Base-by-base conservation (phyloP, 2,329 filamentous ascomycete species). In the Graphiopsis chlorocephala region DNA sequence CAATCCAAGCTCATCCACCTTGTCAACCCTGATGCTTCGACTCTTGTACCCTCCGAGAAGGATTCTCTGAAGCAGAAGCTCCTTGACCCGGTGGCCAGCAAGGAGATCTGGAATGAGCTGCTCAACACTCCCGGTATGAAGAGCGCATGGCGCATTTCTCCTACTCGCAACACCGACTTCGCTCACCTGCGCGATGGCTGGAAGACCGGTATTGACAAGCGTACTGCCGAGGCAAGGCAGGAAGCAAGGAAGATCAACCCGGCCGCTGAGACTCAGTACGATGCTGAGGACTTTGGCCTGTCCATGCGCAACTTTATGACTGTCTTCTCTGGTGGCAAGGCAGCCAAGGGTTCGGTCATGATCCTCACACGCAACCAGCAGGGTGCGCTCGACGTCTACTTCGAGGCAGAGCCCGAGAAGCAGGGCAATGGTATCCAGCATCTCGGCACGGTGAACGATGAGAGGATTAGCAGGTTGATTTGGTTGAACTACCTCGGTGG, bases 141-240 rank as follows among this genome's bases (percentile, higher is more conserved):
- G 63, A 94, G 88, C 28, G 86, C 89, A 0, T 88, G 96, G 79
- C 86, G 94, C 53, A 90, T 99, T 68, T 88, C 94, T 2, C 95
- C 95, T 0, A 93, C 92, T n/a, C 85, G 92, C 42, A 93, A 96
- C 77, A 99, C 95, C 20, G 93, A 98, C 78, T 98, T 97, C 78
- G 87, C 89, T 69, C 95, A 99, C 77, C 78, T 99, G 67, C 87
- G 94, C 47, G 95, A 99, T 74, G 95, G 91, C 1, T 96, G 93
- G 81, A 91, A 97, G 65, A 86, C 93, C 6, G 90, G 91, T 25
- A 90, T 99, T 68, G 90, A 91, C 62, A 89, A 86, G 10, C 87
- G 90, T 35, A 89, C 90, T 2, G 83, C 88, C 68, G 82, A 83
- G 25, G 81, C 82, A 1, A 82, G 84, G 45, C 80, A 84, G 61